Base-by-base conservation (phyloP, 345 rosid genomes). In the Lepidium didymum region DNA sequence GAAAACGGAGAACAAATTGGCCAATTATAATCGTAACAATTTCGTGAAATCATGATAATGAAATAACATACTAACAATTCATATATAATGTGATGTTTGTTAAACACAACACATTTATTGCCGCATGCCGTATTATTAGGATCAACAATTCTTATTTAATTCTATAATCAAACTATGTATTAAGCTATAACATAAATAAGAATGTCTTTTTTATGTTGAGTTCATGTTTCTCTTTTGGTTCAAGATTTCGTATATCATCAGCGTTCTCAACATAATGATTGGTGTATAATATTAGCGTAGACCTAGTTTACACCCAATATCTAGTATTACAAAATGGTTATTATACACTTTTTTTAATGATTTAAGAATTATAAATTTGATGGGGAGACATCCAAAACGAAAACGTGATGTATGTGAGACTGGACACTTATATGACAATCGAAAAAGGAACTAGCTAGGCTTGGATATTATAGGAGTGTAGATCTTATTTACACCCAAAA, bases 91-190 rank as follows among this genome's bases (percentile, higher is more conserved):
- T 54, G 56, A 45, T 71, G 56, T 71, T 71, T 54, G 69, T 44
- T 35, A 53, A 44, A 16, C 56, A 54, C 63, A 71, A 54, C 69
- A 45, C 56, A 63, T 62, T 55, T 62, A 62, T 35, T 63, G 56
- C 13, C 63, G 35, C 75, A 54, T 71, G 69, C 47, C 75, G 69
- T 71, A 37, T 15, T 35, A 53, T 54, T 70, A 62, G 69, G 69
- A 71, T 71, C 69, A 70, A 18, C 43, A 9, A 38, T 49, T 1
- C 6, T 25, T 13, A 27, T 69, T 31, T 46, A 10, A 21, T 21
- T 14, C 14, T 45, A 4, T 38, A 58, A 57, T 10, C 10, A 46
- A 67, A 11, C 21, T 36, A 46, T 68, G 58, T 2, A 0, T 36
- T 37, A 47, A 57, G 25, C 49, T 31, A 56, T 45, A 56, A 36